Base-by-base conservation (phyloP, 2,329 filamentous ascomycete species). In the Ophiostoma australiae region DNA sequence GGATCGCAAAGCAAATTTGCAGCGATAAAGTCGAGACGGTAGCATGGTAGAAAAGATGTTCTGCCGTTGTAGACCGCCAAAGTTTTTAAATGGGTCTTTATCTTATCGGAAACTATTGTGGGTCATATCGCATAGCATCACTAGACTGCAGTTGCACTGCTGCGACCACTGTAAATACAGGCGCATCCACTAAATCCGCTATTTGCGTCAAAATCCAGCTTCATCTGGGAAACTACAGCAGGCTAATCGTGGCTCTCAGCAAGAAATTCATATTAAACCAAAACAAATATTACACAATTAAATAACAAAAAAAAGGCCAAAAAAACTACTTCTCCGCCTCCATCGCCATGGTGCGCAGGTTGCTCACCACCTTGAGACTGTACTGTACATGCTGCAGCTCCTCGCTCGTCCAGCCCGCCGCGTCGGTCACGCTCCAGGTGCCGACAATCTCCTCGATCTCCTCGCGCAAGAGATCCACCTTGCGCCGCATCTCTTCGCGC, bases 21-120 rank as follows among this genome's bases (percentile, higher is more conserved):
- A 13, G n/a, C 23, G 55, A 58, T 4, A 27, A 58, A 31, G 44
- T 58, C 52, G 27, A 65, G 55, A 41, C 8, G 39, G 35, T 8
- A 65, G 35, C 8, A 65, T 65, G 33, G 41, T 58, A 23, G 41
- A 39, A 67, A 66, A 68, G 37, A 63, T 66, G 39, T 72, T 70
- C 67, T 72, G 71, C 69, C 71, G 67, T 13, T 1, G 15, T 20
- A 11, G 48, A 73, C 73, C 73, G 73, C 73, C 67, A 70, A 63
- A 66, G 41, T 69, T 73, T 72, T 71, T 71, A 58, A 58, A 20
- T 20, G 27, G 17, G 17, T 15, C 33, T 20, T 66, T 67, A 63
- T 70, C 68, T 71, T 72, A 73, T 73, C 72, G 65, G 7, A 63
- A 6, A 27, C 10, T 27, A 31, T 2, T 63, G 6, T 31, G 31